A percentile compares a stretch with the other conserved stretches of the same genome.
These are phyloP conservation scores for Ganoderma lingzhi DNA, from an alignment of 1,284 basidiomycete species.

Conservation along the genomic window DNA sequence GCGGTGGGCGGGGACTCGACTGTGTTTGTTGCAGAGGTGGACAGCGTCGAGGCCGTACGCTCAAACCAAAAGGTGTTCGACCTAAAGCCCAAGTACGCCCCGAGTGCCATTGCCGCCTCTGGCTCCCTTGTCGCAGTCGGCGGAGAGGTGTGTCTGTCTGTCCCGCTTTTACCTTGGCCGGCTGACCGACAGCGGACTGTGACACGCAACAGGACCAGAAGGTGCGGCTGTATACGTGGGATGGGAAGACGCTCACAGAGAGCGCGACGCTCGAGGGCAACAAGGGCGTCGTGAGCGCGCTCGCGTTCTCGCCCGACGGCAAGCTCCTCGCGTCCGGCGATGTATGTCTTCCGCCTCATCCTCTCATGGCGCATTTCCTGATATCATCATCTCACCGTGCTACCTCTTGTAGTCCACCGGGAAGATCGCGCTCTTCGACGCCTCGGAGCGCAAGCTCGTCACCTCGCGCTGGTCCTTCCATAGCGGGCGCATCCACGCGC, in stretches of 20 bases:
- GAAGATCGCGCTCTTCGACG: constrained; percentile 83
- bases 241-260: constrained; percentile 67
- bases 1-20: constrained; percentile 69
- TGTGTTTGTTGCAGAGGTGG: constrained; percentile 76
- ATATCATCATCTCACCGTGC: not conserved
- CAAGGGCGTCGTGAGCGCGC: constrained; percentile 74
- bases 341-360: constrained; percentile 51
- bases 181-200: too few species aligned
- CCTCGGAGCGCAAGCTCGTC: constrained; percentile 69
- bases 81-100: constrained; percentile 59
- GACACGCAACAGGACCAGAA: constrained; percentile 68
- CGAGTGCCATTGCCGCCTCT: constrained; percentile 64
- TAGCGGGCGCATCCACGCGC: constrained; percentile 80
- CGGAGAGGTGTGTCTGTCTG: constrained; percentile 62
- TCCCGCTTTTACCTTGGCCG: not conserved
- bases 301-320: constrained; percentile 87
- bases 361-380: too few species aligned
- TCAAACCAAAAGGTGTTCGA: constrained; percentile 72
- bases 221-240: constrained; percentile 77
- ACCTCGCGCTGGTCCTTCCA: constrained; percentile 92
- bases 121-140: constrained; percentile 74
- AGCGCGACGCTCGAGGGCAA: constrained; percentile 70
- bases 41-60: constrained; percentile 72
- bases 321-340: constrained; percentile 83
- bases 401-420: constrained; percentile 67